phyloP scores from a whole-genome alignment of 306 rosid species.

The Sechiopsis laciniata region DNA sequence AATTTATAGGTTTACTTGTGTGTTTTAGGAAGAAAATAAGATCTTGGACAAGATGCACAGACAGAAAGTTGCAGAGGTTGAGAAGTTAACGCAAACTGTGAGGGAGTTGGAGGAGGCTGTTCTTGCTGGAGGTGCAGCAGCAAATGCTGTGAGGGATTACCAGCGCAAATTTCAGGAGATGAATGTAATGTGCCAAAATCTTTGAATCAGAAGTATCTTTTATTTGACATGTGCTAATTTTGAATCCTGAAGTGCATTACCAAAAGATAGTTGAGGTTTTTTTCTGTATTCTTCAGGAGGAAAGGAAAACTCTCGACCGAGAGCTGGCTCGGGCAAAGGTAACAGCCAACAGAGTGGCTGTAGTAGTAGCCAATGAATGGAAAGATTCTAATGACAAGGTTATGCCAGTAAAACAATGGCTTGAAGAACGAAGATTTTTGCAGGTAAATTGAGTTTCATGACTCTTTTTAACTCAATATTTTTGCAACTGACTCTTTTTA shows the following conservation, averaged over 20 bases:
- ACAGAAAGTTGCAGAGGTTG: constrained; percentile 98
- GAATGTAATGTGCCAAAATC: constrained; percentile 57
- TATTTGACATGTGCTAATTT: constrained; percentile 8
- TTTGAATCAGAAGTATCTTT: constrained; percentile 22
- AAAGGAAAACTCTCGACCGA: constrained; percentile 91
- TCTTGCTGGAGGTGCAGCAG: constrained; percentile 99
- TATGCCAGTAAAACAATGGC: constrained; percentile 99
- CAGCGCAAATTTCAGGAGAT: constrained; percentile 98
- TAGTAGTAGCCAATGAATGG: constrained; percentile 98
- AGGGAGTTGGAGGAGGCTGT: constrained; percentile 99
- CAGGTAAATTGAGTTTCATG: constrained; percentile 41
- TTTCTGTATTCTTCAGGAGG: constrained; percentile 59
- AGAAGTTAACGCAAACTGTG: constrained; percentile 95
- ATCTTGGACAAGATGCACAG: constrained; percentile 98
- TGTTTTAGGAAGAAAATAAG: constrained; percentile 87
- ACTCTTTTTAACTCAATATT: constrained; percentile 18
- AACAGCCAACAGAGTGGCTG: constrained; percentile 95
- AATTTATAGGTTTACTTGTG: constrained; percentile 22
- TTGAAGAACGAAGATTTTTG: constrained; percentile 88
- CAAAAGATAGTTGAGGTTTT: constrained; percentile 19
- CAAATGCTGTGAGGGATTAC: constrained; percentile 98
- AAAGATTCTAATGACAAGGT: constrained; percentile 96
- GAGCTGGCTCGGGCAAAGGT: constrained; percentile 99
- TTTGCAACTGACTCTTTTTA: constrained; percentile 13
- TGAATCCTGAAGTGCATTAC: constrained; percentile 16